Evolutionary conservation across 441 rosid species (phyloP), one percentile per base, ranked within the genome.

Genomic region (California macrophylla): DNA sequence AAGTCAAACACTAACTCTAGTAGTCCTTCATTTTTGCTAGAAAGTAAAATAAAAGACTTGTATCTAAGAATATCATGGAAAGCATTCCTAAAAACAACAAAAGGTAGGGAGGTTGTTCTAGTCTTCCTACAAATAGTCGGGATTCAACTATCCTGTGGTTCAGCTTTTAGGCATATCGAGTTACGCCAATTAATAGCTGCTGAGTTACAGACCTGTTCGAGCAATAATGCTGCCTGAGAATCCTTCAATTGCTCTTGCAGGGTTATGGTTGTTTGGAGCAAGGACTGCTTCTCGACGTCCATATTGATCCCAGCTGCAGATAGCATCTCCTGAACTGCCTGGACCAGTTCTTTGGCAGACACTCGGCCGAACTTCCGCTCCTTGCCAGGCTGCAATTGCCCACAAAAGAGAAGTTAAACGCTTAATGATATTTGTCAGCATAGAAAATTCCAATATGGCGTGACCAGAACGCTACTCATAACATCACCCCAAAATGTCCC

Each of bases 311-410:
- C 99, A 40, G 97, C 97, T 28, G 96, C 90, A 74, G 96, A 92
- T 71, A 94, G 98, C 88, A 94, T 88, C 87, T 92, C 99, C 54
- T 89, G 84, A 62, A 91, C 97, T 45, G 97, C 99, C 73, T 86
- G 87, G 64, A 94, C 96, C 73, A 91, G 75, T 80, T 94, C 98
- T 69, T 76, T 81, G 66, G 98, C 87, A 26, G 97, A 87, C 67
- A 94, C 97, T 64, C 86, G 83, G 36, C 96, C 98, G 66, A 83
- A 86, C 71, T 80, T 87, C 52, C 73, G 84, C 75, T 87, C 88
- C 75, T 81, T 83, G 58, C 75, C 72, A 34, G 82, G 84, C 89
- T 90, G 89, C 78, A 74, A 32, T 29, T 40, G 66, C 70, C 60
- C 69, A 74, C 34, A 24, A 58, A 69, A 60, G 38, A 79, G 62